Base-by-base conservation (phyloP, 257 asterid genomes). In the Osmanthus fragrans region DNA sequence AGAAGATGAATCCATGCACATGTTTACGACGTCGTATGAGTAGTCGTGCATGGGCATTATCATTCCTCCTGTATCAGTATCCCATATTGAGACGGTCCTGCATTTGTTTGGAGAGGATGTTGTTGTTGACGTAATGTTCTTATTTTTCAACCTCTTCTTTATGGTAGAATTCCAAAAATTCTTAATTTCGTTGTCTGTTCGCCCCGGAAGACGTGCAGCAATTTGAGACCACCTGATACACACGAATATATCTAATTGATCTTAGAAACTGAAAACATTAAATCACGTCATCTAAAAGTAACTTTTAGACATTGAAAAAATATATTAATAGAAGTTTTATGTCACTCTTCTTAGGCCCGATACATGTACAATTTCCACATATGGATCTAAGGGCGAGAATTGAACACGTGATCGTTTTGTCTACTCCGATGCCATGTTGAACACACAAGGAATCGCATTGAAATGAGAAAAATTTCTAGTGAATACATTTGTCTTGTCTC, bases 161-260 rank as follows among this genome's bases (percentile, higher is more conserved):
- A 92, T 88, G 0, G 97, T 88, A 2, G 98, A 94, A 76, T 94
- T 94, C 98, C 98, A 94, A 9, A 92, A 94, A 73, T 94, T 94
- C 90, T 94, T 94, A 49, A 92, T 92, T 82, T 94, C 97, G 21
- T 94, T 94, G 84, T 94, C 98, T 0, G 98, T 94, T 82, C 98
- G 87, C 16, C 98, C 98, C 0, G 97, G 98, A 11, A 94, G 87
- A 5, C 97, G 94, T 4, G 97, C 96, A 29, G 98, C 98, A 25
- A 94, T 94, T 75, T 91, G 98, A 37, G 98, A 92, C 98, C 98
- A 94, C 81, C 98, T 94, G 83, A 69, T 37, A 21, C 7, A 60
- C 40, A 42, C n/a, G 63, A 72, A 60, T 74, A 9, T 9, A 75
- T 30, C 32, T 30, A 0, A 13, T 42, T 65, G 23, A 70, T 42